Conservation (phyloP, 768 basidiomycete species). For the Boletus edulis region DNA sequence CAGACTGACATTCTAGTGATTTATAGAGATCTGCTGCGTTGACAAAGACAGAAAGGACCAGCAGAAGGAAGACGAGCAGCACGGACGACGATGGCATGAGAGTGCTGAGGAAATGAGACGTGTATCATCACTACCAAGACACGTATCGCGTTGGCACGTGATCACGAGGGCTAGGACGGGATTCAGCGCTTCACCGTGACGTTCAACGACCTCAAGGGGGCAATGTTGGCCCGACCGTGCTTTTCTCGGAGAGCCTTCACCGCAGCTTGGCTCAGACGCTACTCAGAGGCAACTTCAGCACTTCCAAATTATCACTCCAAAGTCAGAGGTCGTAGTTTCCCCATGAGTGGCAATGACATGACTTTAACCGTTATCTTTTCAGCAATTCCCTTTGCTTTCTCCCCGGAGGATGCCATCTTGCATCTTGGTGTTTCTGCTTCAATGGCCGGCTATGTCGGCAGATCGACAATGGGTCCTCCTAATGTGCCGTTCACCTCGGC, state of each 20-base stretch:
- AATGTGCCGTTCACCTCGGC: conserved; percentile 21
- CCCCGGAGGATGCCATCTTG: conserved; percentile 43
- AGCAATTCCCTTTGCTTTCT: conserved; percentile 54
- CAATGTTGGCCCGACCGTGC: conserved; percentile 18
- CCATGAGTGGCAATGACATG: background rate
- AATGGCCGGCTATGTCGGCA: conserved; percentile 28
- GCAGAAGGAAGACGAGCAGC: conserved; percentile 28
- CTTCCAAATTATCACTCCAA: conserved; percentile 31
- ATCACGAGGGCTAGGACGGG: background rate
- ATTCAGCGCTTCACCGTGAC: background rate
- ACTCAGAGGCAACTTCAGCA: conserved; percentile 13
- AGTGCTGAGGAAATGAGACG: background rate
- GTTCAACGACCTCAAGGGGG: background rate
- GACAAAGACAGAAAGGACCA: conserved; percentile 29
- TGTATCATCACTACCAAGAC: conserved; percentile 5
- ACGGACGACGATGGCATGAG: conserved; percentile 28
- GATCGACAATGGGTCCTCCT: conserved; percentile 10
- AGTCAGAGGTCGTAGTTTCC: conserved; percentile 37
- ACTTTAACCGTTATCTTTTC: conserved; percentile 7
- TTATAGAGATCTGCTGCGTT: conserved; percentile 79
- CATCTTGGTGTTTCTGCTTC: conserved; percentile 35
- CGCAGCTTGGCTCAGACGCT: conserved; percentile 11
- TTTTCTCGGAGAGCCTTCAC: background rate
- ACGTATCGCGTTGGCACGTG: conserved; percentile 33
- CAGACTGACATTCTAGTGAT: conserved; percentile 69